These are phyloP conservation scores for Aspergillus sp. DNA, from an alignment of 2,329 filamentous ascomycete genomes.

Conservation along the genomic window DNA sequence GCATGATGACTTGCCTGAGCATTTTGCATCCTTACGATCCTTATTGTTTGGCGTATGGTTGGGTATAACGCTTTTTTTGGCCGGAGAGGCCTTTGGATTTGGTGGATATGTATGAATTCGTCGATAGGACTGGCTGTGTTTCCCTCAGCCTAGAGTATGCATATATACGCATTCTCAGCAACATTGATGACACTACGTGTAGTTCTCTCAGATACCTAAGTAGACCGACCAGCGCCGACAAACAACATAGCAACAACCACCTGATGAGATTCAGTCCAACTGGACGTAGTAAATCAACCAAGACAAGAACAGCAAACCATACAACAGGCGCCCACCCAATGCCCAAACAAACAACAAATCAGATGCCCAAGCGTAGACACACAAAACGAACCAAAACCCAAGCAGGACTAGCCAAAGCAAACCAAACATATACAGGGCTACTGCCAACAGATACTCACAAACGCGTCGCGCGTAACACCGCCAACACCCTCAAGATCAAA, in stretches of 20 bases:
- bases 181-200: too few relatives aligned
- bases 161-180: too few relatives aligned
- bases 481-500: conserved; percentile 94
- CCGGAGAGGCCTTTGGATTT: too few relatives aligned
- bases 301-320: conserved; percentile 7
- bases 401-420: not conserved
- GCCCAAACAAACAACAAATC: conserved; percentile 10
- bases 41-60: not conserved
- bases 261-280: too few relatives aligned
- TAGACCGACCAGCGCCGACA: too few relatives aligned
- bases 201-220: too few relatives aligned
- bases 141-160: too few relatives aligned
- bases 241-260: too few relatives aligned
- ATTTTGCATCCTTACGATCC: conserved; percentile 1
- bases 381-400: not conserved
- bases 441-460: conserved; percentile 65
- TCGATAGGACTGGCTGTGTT: too few relatives aligned
- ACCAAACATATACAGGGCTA: conserved; percentile 25
- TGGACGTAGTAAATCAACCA: too few relatives aligned
- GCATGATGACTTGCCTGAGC: not conserved
- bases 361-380: not conserved
- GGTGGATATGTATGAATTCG: too few relatives aligned
- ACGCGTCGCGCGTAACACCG: conserved; percentile 64
- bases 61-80: too few relatives aligned
- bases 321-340: conserved; percentile 18